These are phyloP conservation scores for Diplocarpon mali DNA, from an alignment of 2,329 filamentous ascomycete genomes.

Conservation along the genomic window DNA sequence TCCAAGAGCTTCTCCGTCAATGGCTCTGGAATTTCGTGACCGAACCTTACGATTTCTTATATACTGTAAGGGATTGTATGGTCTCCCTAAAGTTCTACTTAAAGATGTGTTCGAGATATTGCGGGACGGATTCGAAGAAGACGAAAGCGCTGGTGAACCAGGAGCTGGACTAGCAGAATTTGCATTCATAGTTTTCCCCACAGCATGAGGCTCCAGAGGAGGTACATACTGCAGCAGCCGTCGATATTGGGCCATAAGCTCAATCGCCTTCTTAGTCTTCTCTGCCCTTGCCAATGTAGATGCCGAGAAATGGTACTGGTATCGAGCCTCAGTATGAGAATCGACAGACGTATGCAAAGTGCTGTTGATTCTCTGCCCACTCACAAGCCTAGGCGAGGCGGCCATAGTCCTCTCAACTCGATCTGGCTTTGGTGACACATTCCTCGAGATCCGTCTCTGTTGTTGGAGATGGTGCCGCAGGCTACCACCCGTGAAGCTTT, in stretches of 20 bases:
- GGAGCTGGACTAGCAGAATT: constrained; percentile 28
- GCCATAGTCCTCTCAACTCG: constrained; percentile 25
- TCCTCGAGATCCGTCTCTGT: constrained; percentile 52
- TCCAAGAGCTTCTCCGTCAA: constrained; percentile 64
- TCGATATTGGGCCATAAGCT: constrained; percentile 76
- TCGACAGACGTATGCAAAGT: constrained; percentile 40
- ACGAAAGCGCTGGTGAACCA: constrained; percentile 27
- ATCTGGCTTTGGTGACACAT: constrained; percentile 46
- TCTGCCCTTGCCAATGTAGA: constrained; percentile 74
- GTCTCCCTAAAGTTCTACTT: constrained; percentile 42
- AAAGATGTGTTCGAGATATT: constrained; percentile 3
- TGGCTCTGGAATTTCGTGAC: constrained; percentile 61
- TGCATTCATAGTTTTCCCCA: constrained; percentile 30
- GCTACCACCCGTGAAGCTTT: constrained; percentile 42
- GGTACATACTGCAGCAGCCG: constrained; percentile 69
- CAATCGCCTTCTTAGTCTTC: constrained; percentile 75
- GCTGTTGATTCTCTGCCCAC: constrained; percentile 32
- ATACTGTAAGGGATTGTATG: constrained; percentile 86
- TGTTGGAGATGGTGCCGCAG: constrained; percentile 61
- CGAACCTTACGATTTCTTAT: constrained; percentile 83
- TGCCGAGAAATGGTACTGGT: constrained; percentile 59
- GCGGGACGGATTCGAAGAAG: not conserved
- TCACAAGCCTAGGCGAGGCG: constrained; percentile 31
- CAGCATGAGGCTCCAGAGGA: constrained; percentile 46
- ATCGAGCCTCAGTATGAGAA: constrained; percentile 31